Conservation (phyloP, 2,329 filamentous ascomycete genomes). For the Fusarium praegraminearum region DNA sequence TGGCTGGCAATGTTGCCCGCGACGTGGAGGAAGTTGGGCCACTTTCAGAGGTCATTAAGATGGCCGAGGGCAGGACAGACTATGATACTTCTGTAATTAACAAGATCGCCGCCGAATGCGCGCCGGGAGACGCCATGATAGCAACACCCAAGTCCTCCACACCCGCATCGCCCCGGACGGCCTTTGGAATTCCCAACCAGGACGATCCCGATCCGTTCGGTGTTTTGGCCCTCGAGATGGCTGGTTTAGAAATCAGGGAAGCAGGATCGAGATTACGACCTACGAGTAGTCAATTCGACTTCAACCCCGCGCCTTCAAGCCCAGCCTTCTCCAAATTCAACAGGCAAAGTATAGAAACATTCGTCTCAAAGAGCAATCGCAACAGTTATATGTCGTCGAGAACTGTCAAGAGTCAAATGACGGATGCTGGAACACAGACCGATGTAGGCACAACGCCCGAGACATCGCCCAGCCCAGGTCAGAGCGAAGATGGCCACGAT, state of each 20-base stretch:
- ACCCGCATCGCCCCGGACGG: constrained; percentile 56
- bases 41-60: constrained; percentile 85
- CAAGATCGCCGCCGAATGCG: constrained; percentile 71
- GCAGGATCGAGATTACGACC: constrained; percentile 80
- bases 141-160: constrained; percentile 58
- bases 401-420: constrained; percentile 77
- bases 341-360: constrained; percentile 77
- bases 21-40: constrained; percentile 66
- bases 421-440: constrained; percentile 75
- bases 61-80: constrained; percentile 84
- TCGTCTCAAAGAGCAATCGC: constrained; percentile 69
- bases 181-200: constrained; percentile 81
- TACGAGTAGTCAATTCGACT: constrained; percentile 84
- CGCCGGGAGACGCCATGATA: constrained; percentile 79
- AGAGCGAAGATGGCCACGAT: constrained; percentile 65
- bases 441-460: constrained; percentile 64
- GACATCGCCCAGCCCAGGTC: constrained; percentile 66
- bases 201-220: constrained; percentile 94
- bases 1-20: constrained; percentile 68
- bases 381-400: constrained; percentile 81
- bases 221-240: constrained; percentile 88
- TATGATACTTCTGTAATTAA: constrained; percentile 77
- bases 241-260: constrained; percentile 89
- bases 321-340: constrained; percentile 71
- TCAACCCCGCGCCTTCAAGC: constrained; percentile 80